phyloP scores from a whole-genome alignment of 352 stramenopile genomes.

The Phytophthora ramorum region DNA sequence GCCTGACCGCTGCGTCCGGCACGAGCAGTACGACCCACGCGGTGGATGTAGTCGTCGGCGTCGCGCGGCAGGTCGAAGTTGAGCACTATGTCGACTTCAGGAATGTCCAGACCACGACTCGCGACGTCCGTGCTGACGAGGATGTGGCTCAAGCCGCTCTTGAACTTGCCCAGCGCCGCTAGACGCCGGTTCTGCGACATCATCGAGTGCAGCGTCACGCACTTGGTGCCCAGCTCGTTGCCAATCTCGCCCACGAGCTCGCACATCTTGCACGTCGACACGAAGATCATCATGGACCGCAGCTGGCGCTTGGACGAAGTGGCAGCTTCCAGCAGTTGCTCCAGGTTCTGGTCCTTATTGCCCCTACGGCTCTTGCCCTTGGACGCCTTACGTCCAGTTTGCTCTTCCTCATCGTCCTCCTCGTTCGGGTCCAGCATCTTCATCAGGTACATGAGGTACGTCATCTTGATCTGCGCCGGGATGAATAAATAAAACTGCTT shows the following conservation, averaged over 20 bases:
- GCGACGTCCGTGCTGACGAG: constrained; percentile 98
- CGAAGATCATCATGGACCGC: constrained; percentile 97
- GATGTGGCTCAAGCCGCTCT: constrained; percentile 92
- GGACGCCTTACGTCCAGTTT: constrained; percentile 35
- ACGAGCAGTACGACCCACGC: constrained; percentile 95
- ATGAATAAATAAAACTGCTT: constrained; percentile 99
- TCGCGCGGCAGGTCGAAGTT: constrained; percentile 97
- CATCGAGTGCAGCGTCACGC: constrained; percentile 96
- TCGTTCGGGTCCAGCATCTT: constrained; percentile 64
- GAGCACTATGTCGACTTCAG: constrained; percentile 96
- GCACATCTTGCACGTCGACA: constrained; percentile 95
- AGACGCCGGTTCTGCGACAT: constrained; percentile 95
- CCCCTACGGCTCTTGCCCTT: constrained; percentile 33
- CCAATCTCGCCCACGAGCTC: constrained; percentile 96
- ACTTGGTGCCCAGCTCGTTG: constrained; percentile 91
- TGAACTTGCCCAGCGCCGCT: constrained; percentile 97
- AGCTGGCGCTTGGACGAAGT: constrained; percentile 40
- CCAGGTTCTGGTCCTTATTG: constrained; percentile 43
- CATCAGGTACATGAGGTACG: constrained; percentile 94
- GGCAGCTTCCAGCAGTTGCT: constrained; percentile 30
- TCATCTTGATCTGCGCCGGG: constrained; percentile 95
- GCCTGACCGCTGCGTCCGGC: constrained; percentile 91
- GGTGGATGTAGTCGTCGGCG: constrained; percentile 98
- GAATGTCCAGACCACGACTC: constrained; percentile 97
- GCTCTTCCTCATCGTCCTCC: constrained; percentile 69